Base-by-base conservation (phyloP, 1,284 basidiomycete species). In the Ustilago trichophora region DNA sequence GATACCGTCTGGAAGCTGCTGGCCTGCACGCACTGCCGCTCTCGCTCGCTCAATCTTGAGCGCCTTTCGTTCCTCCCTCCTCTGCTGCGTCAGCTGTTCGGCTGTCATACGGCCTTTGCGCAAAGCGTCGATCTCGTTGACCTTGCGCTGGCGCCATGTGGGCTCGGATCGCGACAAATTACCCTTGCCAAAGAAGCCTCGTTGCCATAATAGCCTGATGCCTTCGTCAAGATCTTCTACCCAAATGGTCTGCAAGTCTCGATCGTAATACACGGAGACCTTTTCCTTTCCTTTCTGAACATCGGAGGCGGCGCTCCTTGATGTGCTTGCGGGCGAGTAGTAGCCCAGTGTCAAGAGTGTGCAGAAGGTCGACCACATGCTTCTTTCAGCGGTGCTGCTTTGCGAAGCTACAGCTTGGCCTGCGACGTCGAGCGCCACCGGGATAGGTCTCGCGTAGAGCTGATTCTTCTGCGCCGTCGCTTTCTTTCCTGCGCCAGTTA, bases 181-280 rank as follows among this genome's bases (percentile, higher is more conserved):
- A 1, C 96, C 96, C 82, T 98, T 98, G 18, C 96, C 95, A 81
- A 98, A 98, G 84, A 98, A 98, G 0, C 96, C 95, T 55, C 90
- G 85, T 37, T 87, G 85, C 91, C 96, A 99, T 22, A 98, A 85
- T 1, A 89, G 34, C 32, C 57, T n/a, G 31, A 63, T 34, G 5
- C 72, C 72, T 27, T 67, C 41, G 9, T 72, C 72, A 3, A 67
- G 42, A n/a, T 74, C 72, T 31, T 60, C 50, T 21, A 76, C 60
- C 74, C 74, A 76, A 16, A 76, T 62, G 12, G 72, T 68, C n/a
- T 72, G 49, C 9, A 73, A 44, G 5, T 62, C 25, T 18, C 18
- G 35, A 22, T 76, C 74, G 44, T 74, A 74, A 46, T 50, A 66
- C 0, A 60, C 74, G 2, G 43, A 40, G 5, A 65, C 67, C 10